A percentile compares a stretch with the other conserved stretches of the same genome.
These are phyloP conservation scores for Candolleomyces aberdarensis DNA, from an alignment of 768 basidiomycete species.

Conservation along the genomic window DNA sequence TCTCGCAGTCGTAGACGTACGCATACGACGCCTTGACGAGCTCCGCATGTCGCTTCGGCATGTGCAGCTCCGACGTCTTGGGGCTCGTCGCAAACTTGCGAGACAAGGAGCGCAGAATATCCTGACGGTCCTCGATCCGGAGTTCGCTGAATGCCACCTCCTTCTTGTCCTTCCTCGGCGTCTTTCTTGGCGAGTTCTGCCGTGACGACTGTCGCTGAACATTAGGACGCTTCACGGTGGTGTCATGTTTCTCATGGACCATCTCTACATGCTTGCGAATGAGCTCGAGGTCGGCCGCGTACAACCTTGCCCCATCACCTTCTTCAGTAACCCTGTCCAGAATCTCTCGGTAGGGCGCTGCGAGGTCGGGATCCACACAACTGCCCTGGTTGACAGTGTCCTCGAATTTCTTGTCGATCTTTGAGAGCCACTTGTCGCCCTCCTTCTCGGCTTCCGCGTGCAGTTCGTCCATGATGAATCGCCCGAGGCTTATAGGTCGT, in stretches of 20 bases:
- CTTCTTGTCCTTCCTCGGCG: conserved; percentile 1
- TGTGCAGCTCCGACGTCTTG: conserved; percentile 20
- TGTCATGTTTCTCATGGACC: conserved; percentile 26
- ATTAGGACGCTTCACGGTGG: background rate
- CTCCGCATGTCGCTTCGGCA: conserved; percentile 28
- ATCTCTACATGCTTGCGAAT: conserved; percentile 41
- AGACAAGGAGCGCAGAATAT: conserved; percentile 47
- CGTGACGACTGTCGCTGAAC: background rate
- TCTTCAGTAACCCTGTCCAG: background rate
- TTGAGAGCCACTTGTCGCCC: conserved; percentile 15
- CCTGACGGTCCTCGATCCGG: conserved; percentile 49
- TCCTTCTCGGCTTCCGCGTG: conserved; percentile 21
- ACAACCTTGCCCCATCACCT: background rate
- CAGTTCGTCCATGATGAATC: conserved; percentile 47
- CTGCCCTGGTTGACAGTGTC: background rate
- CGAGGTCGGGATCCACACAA: conserved; percentile 27
- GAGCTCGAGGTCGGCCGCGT: conserved; percentile 28
- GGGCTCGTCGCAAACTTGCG: conserved; percentile 34
- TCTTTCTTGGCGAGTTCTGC: conserved; percentile 17
- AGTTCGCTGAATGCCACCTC: conserved; percentile 26
- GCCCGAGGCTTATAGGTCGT: conserved; percentile 15
- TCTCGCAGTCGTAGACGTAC: conserved; percentile 36
- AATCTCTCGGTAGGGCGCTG: conserved; percentile 17
- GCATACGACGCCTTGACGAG: conserved; percentile 55
- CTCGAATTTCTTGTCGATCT: conserved; percentile 28